Base-by-base conservation (phyloP, 768 basidiomycete species). In the Tulasnella sp. region DNA sequence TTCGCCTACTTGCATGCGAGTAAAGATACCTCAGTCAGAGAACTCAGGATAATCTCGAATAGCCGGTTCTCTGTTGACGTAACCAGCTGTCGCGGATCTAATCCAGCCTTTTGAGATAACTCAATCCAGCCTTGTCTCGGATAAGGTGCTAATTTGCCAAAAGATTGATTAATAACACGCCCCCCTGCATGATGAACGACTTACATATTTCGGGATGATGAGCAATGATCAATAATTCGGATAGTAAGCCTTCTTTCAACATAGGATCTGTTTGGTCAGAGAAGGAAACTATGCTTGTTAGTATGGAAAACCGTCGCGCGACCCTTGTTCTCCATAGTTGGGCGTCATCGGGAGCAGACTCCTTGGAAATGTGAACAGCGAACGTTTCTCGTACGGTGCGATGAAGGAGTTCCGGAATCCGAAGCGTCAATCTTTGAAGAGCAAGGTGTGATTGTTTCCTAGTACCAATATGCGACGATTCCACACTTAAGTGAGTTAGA, bases 71-170 rank as follows among this genome's bases (percentile, higher is more conserved):
- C n/a, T n/a, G n/a, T n/a, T n/a, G n/a, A n/a, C n/a, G 67, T 68
- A 3, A 83, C 69, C 5, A 85, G 63, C 12, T 74, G 72, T 19
- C 69, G 68, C 1, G 90, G 90, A 60, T 93, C 86, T 3, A 73
- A 60, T 1, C 68, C 62, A 0, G 82, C 78, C 53, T 72, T 74
- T 57, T 85, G 86, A 49, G 83, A 85, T 4, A 86, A 56, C 49
- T 88, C 84, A 53, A 92, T 83, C 90, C 90, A 95, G 1, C 72
- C 72, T 19, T 77, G 78, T 15, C 77, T 72, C 7, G 73, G 71
- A 13, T 68, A 63, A 19, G 68, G 71, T 56, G 70, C 76, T 76
- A 49, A n/a, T n/a, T n/a, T n/a, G n/a, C n/a, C n/a, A n/a, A n/a
- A n/a, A 28, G 33, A 15, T n/a, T 51, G 20, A 42, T 35, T 28